Conservation (phyloP, 2,329 filamentous ascomycete genomes). For the Rhynchosporium graminicola region DNA sequence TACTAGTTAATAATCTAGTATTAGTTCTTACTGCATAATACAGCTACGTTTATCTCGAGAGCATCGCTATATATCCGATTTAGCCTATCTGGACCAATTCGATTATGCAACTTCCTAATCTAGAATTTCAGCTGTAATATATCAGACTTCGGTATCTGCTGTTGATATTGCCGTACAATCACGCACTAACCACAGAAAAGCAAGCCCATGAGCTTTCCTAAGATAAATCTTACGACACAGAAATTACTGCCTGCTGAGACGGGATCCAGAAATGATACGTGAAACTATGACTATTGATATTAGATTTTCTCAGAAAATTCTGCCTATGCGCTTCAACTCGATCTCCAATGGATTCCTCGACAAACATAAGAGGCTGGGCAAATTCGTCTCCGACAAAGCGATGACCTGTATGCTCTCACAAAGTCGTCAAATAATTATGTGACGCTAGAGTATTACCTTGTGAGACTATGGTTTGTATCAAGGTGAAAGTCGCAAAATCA, state of each 20-base stretch:
- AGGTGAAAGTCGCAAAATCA: too few species aligned
- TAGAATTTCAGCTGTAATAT: too few species aligned
- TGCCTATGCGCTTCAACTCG: not conserved
- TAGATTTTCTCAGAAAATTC: not conserved
- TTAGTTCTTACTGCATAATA: too few species aligned
- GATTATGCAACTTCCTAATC: too few species aligned
- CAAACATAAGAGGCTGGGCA: too few species aligned
- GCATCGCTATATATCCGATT: too few species aligned
- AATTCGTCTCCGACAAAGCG: not conserved
- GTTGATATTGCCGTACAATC: not conserved
- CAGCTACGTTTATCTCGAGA: too few species aligned
- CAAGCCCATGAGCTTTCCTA: not conserved
- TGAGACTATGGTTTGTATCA: too few species aligned
- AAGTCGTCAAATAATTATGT: too few species aligned
- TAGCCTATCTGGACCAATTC: too few species aligned
- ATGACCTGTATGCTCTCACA: not conserved
- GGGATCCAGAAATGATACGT: not conserved
- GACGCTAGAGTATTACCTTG: too few species aligned
- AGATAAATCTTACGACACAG: not conserved
- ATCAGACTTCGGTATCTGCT: not conserved
- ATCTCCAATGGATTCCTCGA: not conserved
- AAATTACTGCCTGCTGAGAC: not conserved
- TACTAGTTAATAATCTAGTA: too few species aligned
- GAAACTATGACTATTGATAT: not conserved
- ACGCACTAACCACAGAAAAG: not conserved